Evolutionary conservation across 345 rosid species (phyloP).

Genomic region (Hirschfeldia incana): DNA sequence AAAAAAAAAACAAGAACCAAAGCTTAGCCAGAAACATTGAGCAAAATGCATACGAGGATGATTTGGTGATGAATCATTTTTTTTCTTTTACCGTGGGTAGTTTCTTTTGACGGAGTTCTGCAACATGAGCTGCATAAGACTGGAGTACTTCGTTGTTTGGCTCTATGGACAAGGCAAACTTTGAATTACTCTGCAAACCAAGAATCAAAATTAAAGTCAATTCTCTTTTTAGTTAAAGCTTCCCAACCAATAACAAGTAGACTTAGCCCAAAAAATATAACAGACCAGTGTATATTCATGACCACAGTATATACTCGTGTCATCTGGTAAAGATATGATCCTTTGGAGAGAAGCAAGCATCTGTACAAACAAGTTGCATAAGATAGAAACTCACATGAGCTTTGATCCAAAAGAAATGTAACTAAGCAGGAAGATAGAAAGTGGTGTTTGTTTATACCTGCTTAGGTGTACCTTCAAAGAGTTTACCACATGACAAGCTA

Average conservation of each 20-base stretch:
- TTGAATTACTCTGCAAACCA: slow-evolving; percentile 76
- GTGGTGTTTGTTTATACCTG: slow-evolving; percentile 50
- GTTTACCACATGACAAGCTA: slow-evolving; percentile 97
- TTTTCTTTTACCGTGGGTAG: slow-evolving; percentile 61
- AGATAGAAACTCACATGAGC: background rate
- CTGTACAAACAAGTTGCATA: slow-evolving; percentile 42
- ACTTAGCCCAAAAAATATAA: background rate
- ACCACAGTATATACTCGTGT: slow-evolving; percentile 81
- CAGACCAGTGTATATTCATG: slow-evolving; percentile 94
- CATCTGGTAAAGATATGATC: slow-evolving; percentile 80
- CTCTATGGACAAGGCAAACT: slow-evolving; percentile 88
- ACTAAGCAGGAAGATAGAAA: background rate
- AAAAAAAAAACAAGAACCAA: slow-evolving; percentile 3
- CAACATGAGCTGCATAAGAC: slow-evolving; percentile 75
- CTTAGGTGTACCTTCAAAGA: slow-evolving; percentile 86
- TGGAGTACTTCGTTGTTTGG: slow-evolving; percentile 79
- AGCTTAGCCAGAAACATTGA: background rate
- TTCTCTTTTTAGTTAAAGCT: background rate
- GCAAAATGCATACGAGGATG: background rate
- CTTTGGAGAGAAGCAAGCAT: slow-evolving; percentile 78
- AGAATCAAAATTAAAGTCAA: background rate
- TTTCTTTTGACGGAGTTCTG: slow-evolving; percentile 69
- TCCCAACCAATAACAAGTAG: background rate
- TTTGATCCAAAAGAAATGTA: background rate
- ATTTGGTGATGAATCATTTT: background rate